Evolutionary conservation across 176 grass and related monocot species (phyloP), one percentile per base, ranked within the genome.

Genomic region (Oryza punctata): DNA sequence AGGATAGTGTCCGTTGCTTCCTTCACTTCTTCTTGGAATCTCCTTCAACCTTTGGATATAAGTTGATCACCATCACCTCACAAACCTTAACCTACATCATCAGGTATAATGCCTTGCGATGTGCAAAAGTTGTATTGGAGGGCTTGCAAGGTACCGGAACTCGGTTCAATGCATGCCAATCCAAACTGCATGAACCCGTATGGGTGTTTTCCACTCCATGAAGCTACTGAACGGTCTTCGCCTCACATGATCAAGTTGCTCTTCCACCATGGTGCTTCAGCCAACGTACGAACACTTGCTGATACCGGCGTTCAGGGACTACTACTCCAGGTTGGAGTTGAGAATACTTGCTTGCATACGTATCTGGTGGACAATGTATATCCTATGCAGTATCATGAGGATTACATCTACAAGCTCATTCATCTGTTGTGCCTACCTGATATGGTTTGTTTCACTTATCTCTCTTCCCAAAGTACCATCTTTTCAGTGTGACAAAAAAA

Each of bases 391-490:
- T 40, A 40, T 40, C 37, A 40, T 7, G 37, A 40, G 37, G 37
- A 8, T 40, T 9, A 0, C 8, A 67, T 67, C 43, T 67, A 75
- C 81, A 75, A 40, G 16, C 44, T 67, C n/a, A 75, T 75, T 44
- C 60, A 66, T 75, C 81, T 84, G 12, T 29, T 75, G 30, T 84
- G 81, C 43, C 29, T 67, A 65, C 70, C 61, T 38, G 81, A 83
- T 7, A 83, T 83, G 71, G 81, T 74, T 66, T 74, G 70, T 83
- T 23, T 74, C 19, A 64, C 54, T 82, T 46, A 5, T 12, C 38
- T 82, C 23, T 12, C 50, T 69, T 19, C 15, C 14, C 32, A 26
- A 54, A 68, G 9, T 63, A 33, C 41, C 64, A 69, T 21, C 59
- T 70, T 3, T 27, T 0, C 13, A 57, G 40, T 9, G 11, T 43